Evolutionary conservation across 208 protist species (phyloP), one percentile per base, ranked within the genome.

Genomic region (Vickermania ingenoplastis): DNA sequence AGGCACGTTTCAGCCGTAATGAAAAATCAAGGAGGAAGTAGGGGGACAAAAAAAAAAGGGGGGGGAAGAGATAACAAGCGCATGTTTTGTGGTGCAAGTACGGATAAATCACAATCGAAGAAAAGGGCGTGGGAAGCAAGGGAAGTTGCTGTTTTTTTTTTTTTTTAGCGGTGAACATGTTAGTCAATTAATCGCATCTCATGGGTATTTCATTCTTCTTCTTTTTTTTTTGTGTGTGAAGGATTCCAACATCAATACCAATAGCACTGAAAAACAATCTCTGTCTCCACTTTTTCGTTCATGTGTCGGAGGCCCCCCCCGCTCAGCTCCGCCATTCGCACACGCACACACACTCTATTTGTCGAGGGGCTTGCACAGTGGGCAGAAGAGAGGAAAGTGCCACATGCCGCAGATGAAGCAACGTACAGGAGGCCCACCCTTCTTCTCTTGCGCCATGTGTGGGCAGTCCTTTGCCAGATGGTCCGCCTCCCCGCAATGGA

Each of bases 361-460:
- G n/a, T n/a, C n/a, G n/a, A n/a, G n/a, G n/a, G n/a, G n/a, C n/a
- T n/a, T n/a, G n/a, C n/a, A n/a, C n/a, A n/a, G n/a, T 45, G 36
- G 57, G 65, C 88, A 94, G 53, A 91, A 81, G 28, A 80, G 73
- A 2, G 88, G 88, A 65, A 77, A 87, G 65, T 94, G 88, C 88
- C 88, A 94, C 62, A 81, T 71, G 0, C 89, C 89, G 29, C 89
- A 95, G 52, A 95, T 82, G 48, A 95, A 95, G 63, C 89, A 95
- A 22, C 83, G 79, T 26, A 78, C 71, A 26, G 65, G 70, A 3
- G 89, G 84, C 3, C 83, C 85, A n/a, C 73, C 72, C 45, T 83
- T 83, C 58, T 61, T 61, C 49, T 75, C 52, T 5, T 63, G 62
- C 17, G 36, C 57, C 59, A 69, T 81, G 61, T 83, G 76, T 13